These are phyloP conservation scores for Xylaria sp. DNA, from an alignment of 2,329 filamentous ascomycete species.

Conservation along the genomic window DNA sequence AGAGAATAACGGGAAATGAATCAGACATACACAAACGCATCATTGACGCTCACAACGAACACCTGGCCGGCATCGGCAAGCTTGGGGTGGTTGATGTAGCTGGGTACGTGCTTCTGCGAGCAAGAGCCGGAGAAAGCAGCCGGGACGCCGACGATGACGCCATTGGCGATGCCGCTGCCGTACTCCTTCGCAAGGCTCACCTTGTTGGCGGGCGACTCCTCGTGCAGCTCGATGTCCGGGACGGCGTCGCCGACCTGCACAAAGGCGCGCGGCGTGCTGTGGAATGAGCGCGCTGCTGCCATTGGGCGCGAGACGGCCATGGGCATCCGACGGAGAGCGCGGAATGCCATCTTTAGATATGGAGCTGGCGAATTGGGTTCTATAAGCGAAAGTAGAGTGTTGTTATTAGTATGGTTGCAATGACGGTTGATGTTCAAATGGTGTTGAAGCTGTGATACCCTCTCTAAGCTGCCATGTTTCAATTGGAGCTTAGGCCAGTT, in stretches of 20 bases:
- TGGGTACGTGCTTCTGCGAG: constrained; percentile 78
- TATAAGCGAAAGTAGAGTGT: background rate
- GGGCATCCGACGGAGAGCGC: constrained; percentile 31
- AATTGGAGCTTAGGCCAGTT: constrained; percentile 18
- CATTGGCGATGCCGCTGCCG: constrained; percentile 66
- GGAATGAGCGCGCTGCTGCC: background rate
- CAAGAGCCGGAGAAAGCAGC: constrained; percentile 75
- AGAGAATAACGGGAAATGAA: background rate
- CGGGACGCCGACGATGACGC: constrained; percentile 85
- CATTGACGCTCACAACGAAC: constrained; percentile 92
- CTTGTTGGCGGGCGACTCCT: constrained; percentile 91
- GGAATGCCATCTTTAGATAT: constrained; percentile 43
- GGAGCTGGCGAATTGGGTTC: background rate
- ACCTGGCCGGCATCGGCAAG: constrained; percentile 84
- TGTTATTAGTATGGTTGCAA: background rate
- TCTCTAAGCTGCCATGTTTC: background rate
- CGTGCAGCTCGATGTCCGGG: constrained; percentile 80
- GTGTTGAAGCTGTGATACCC: background rate
- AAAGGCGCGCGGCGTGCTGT: constrained; percentile 52
- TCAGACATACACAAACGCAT: constrained; percentile 80
- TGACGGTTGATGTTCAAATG: background rate
- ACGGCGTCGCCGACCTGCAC: constrained; percentile 84
- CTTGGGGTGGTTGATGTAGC: constrained; percentile 82
- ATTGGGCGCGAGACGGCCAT: background rate
- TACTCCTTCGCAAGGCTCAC: constrained; percentile 86